Conservation (phyloP, 2,329 filamentous ascomycete species). For the Botrytis tulipae region DNA sequence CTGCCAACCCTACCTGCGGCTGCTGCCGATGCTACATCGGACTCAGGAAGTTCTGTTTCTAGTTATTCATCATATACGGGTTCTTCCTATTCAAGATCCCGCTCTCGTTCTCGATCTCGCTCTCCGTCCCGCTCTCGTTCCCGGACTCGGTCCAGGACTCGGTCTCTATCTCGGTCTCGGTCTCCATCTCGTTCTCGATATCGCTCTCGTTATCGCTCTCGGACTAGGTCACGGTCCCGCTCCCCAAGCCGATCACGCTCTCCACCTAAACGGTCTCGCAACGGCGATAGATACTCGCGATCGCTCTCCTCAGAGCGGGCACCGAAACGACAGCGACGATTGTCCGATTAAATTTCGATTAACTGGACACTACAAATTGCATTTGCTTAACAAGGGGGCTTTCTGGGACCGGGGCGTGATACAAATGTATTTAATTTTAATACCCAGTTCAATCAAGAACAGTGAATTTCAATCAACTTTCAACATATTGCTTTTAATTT, state of each 20-base stretch:
- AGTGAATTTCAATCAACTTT: neutral
- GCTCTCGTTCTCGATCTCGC: constrained; percentile 22
- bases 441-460: neutral
- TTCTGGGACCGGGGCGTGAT: neutral
- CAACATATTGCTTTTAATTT: neutral
- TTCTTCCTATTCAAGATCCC: constrained; percentile 54
- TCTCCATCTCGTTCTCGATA: constrained; percentile 26
- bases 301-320: neutral
- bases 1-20: constrained; percentile 63
- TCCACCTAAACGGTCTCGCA: constrained; percentile 22
- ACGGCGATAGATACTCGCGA: neutral
- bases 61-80: constrained; percentile 75
- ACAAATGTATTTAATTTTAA: neutral
- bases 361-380: neutral
- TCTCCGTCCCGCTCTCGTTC: neutral
- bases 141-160: constrained; percentile 16
- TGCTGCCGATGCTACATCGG: constrained; percentile 56
- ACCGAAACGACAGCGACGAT: neutral
- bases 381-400: neutral
- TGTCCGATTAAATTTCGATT: neutral
- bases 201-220: neutral
- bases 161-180: constrained; percentile 21
- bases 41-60: constrained; percentile 63
- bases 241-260: constrained; percentile 26
- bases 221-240: neutral